Base-by-base conservation (phyloP, 176 grass and related monocot species). In the Panicum miliaceum region DNA sequence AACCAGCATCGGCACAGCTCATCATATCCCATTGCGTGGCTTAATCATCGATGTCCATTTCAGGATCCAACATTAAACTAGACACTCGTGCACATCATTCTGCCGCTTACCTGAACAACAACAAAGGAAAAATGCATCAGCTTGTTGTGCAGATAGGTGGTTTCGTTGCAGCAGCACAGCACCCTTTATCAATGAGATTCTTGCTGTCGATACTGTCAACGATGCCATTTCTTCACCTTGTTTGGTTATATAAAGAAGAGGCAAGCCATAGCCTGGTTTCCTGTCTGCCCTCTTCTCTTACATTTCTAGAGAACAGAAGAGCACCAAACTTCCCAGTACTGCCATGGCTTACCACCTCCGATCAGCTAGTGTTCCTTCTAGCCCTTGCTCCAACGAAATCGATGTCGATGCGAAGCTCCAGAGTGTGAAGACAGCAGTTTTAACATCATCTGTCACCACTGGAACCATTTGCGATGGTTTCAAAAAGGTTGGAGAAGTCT, bases 331-430 rank as follows among this genome's bases (percentile, higher is more conserved):
- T 12, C 12, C 59, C 50, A 18, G 20, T 76, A 9, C 22, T 53
- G 7, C 34, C 22, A 84, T 92, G 87, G 87, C 81, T 81, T 84
- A 41, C 82, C 88, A 88, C 27, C 20, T 68, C 2, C 75, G 82
- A 77, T 88, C 82, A 12, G 42, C 35, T 2, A 88, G 86, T 9
- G 26, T 68, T 40, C 78, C 79, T 22, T 84, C 78, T 1, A 82
- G 77, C 9, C 65, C 82, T 32, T 3, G 78, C 58, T 75, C 71
- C 12, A 26, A 48, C 1, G 23, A 73, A 68, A 34, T 52, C 2
- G 23, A 62, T 11, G 22, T 73, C 5, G 27, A 91, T 35, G 76
- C 82, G 20, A 71, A 63, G 78, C 71, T 86, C 61, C 60, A 75
- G 3, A 85, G 23, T 15, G 7, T 90, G 3, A 75, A 32, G 54